Base-by-base conservation (phyloP, 2,329 filamentous ascomycete genomes). In the Penicillium sp. region DNA sequence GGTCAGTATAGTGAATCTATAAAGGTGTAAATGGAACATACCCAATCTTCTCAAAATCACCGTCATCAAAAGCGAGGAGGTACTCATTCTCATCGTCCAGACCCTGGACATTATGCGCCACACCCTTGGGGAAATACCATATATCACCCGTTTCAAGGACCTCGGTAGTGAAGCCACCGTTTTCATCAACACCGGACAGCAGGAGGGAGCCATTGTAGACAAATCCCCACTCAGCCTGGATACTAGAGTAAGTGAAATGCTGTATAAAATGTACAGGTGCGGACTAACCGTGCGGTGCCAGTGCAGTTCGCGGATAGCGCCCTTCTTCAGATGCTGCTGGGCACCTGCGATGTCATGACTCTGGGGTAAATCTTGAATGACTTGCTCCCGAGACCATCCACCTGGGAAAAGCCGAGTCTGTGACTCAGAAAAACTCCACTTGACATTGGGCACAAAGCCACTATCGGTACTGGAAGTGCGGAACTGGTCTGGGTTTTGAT, bases 361-460 rank as follows among this genome's bases (percentile, higher is more conserved):
- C 14, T 80, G 75, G 0, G 87, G 86, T 7, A 89, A 70, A 66
- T 89, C 87, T n/a, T 82, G 82, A 45, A 87, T 79, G 51, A 88
- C 83, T 64, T 88, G 85, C 69, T 87, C 82, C 25, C 86, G 78
- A 1, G 84, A 81, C 85, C 85, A 89, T 2, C 87, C 86, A 1
- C 86, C 86, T 26, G 80, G 80, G 49, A 85, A 77, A 35, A 88
- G 77, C 25, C 78, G 79, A 1, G 84, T 86, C 72, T 84, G 85
- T 25, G 84, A 88, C 68, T 88, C 83, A 0, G 84, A 87, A 72
- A 89, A 88, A 50, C 83, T 82, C 86, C 86, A 84, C 68, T 88
- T 88, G 61, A 88, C 75, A 65, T 88, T 89, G 0, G 83, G 82
- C 0, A 89, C 85, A 11, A 80, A 74, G 16, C 86, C 87, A 45